phyloP scores from a whole-genome alignment of 2,329 filamentous ascomycete genomes.

The Colletotrichum paranaense region DNA sequence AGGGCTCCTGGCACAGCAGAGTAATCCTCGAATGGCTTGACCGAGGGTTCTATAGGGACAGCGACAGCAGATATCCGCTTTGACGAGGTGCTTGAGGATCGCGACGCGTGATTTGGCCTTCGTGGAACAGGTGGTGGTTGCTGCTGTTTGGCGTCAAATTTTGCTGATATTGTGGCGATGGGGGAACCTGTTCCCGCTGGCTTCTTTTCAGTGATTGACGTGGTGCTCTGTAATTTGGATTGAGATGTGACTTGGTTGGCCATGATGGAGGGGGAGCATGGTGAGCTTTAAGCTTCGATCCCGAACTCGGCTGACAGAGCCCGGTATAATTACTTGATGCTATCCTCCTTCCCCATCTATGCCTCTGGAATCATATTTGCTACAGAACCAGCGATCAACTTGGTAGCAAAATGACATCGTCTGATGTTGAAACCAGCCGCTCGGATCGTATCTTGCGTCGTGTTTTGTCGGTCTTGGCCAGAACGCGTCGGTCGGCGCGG shows the following conservation, averaged over 20 bases:
- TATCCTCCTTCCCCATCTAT: background rate
- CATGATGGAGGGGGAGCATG: conserved; percentile 29
- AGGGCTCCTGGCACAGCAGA: conserved; percentile 23
- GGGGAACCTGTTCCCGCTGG: conserved; percentile 21
- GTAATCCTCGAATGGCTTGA: conserved; percentile 14
- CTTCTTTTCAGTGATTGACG: background rate
- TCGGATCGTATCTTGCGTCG: conserved; percentile 21
- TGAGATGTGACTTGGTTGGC: conserved; percentile 3
- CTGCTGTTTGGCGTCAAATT: conserved; percentile 1
- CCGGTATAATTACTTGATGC: conserved; percentile 26
- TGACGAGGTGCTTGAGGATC: conserved; percentile 24
- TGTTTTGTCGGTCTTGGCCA: conserved; percentile 23
- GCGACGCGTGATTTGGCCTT: conserved; percentile 9
- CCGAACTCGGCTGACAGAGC: conserved; percentile 2
- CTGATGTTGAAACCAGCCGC: conserved; percentile 33
- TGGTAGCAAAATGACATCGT: conserved; percentile 17
- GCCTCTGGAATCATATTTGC: conserved; percentile 11
- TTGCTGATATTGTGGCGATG: conserved; percentile 20
- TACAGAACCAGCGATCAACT: background rate
- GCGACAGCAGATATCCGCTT: conserved; percentile 25
- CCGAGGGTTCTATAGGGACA: conserved; percentile 8
- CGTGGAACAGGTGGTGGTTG: conserved; percentile 8
- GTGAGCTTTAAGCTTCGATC: conserved; percentile 28
- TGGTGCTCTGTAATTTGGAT: background rate
- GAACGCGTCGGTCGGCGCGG: conserved; percentile 6